Evolutionary conservation across 176 grass and related monocot species (phyloP).

Genomic region (Olyra latifolia): DNA sequence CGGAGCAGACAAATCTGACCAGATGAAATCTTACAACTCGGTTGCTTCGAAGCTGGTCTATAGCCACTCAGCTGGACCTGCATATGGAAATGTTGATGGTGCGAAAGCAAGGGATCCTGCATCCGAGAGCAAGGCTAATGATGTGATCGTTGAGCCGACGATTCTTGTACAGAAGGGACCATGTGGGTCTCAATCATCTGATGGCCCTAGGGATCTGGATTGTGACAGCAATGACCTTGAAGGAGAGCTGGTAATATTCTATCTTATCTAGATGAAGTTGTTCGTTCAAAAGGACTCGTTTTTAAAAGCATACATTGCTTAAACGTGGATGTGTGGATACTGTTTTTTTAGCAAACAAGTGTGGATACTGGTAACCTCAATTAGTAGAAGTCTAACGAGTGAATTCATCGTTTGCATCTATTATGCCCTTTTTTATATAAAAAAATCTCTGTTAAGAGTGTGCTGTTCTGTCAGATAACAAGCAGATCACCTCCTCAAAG

Average conservation of each 20-base stretch:
- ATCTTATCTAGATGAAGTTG: not conserved
- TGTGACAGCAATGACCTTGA: slow-evolving; percentile 72
- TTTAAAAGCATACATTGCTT: not conserved
- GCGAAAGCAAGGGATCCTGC: slow-evolving; percentile 28
- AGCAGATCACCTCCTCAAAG: slow-evolving; percentile 45
- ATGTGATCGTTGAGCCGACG: slow-evolving; percentile 14
- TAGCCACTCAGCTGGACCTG: slow-evolving; percentile 28
- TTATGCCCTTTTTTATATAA: not conserved
- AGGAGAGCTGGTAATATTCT: slow-evolving; percentile 64
- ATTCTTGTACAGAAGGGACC: slow-evolving; percentile 44
- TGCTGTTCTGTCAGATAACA: slow-evolving; percentile 45
- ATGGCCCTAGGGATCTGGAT: slow-evolving; percentile 52
- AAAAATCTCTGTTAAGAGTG: not conserved
- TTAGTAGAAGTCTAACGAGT: not conserved
- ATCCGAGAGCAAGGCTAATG: slow-evolving; percentile 38
- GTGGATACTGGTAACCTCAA: not conserved
- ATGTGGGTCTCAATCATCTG: slow-evolving; percentile 62
- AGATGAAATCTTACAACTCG: slow-evolving; percentile 41
- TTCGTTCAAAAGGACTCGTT: not conserved
- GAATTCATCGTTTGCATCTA: not conserved
- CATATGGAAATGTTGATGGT: slow-evolving; percentile 21
- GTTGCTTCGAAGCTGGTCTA: slow-evolving; percentile 40
- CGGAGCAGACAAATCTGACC: slow-evolving; percentile 43
- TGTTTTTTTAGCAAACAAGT: too few relatives aligned
- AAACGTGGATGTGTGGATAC: not conserved